Base-by-base conservation (phyloP, 352 stramenopile species). In the Aphanomyces stellatus region DNA sequence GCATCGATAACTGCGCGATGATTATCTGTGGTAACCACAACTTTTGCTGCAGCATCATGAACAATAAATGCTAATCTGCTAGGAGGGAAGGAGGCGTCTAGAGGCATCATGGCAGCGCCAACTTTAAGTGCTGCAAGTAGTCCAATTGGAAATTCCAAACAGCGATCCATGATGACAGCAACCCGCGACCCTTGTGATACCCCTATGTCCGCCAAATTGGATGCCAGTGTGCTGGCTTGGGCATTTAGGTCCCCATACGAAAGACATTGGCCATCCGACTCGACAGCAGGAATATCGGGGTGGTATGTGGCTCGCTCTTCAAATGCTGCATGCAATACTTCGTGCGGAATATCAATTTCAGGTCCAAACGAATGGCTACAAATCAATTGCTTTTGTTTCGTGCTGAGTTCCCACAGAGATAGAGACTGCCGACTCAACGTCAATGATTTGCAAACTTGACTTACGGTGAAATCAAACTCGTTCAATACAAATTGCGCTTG, bases 101-200 rank as follows among this genome's bases (percentile, higher is more conserved):
- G 66, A 17, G 90, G 89, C 83, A 97, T 96, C 80, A 97, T 97
- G 6, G 85, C 87, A 25, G 86, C 90, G 17, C 91, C 88, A 22
- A 88, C 90, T 74, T 96, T 97, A 28, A 97, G 76, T 13, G 88
- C 87, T 6, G 89, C 91, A 35, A 98, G 76, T 72, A 96, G 97
- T 5, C 79, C 85, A 25, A 98, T 78, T 42, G 95, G 88, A 70
- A 97, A 98, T 76, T 96, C 85, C 59, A 86, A 79, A 63, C 85
- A 93, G 37, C 95, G 88, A 65, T 96, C 90, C 88, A 98, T 96
- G 65, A 97, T 17, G 10, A 43, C 37, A 17, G 37, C 37, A 43
- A 43, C 37, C 10, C 37, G 37, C 10, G 10, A 17, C 10, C 37
- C 37, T 17, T 17, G 10, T 78, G 62, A 87, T 86, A 17, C 74